A percentile compares a stretch with the other conserved stretches of the same genome.
These are phyloP conservation scores for Aphanocladium album DNA, from an alignment of 2,329 filamentous ascomycete genomes.

Conservation along the genomic window DNA sequence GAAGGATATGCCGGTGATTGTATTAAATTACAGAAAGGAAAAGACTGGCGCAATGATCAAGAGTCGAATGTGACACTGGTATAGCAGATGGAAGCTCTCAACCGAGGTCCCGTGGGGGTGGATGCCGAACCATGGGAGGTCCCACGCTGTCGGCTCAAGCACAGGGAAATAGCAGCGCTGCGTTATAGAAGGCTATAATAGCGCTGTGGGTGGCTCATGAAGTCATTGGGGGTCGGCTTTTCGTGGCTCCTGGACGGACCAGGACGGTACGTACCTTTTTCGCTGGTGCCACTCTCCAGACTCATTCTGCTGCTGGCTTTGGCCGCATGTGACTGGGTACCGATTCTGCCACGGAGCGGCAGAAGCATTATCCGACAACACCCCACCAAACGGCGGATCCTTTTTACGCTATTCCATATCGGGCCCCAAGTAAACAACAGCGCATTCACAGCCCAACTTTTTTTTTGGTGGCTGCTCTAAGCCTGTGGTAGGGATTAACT, in stretches of 20 bases:
- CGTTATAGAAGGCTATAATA: not conserved
- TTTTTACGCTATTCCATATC: constrained; percentile 9
- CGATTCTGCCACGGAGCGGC: not conserved
- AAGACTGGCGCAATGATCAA: not conserved
- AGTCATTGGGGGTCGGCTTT: not conserved
- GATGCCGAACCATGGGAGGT: constrained; percentile 2
- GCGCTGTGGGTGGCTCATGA: not conserved
- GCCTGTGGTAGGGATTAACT: not conserved
- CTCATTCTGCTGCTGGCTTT: not conserved
- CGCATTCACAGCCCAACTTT: not conserved
- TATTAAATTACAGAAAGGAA: not conserved
- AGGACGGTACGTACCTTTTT: not conserved
- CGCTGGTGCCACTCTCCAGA: not conserved
- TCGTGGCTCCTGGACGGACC: no score
- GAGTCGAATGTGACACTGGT: constrained; percentile 5
- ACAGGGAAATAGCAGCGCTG: not conserved
- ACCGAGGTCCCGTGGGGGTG: constrained; percentile 15
- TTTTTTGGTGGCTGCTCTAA: not conserved
- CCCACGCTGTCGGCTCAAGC: constrained; percentile 2
- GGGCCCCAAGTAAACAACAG: constrained; percentile 14
- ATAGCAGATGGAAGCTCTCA: constrained; percentile 9
- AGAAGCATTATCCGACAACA: not conserved
- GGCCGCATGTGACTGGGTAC: not conserved
- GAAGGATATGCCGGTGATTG: not conserved
- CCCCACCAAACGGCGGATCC: not conserved